phyloP scores from a whole-genome alignment of 805 yeast genomes.

The Teunomyces tritomae region DNA sequence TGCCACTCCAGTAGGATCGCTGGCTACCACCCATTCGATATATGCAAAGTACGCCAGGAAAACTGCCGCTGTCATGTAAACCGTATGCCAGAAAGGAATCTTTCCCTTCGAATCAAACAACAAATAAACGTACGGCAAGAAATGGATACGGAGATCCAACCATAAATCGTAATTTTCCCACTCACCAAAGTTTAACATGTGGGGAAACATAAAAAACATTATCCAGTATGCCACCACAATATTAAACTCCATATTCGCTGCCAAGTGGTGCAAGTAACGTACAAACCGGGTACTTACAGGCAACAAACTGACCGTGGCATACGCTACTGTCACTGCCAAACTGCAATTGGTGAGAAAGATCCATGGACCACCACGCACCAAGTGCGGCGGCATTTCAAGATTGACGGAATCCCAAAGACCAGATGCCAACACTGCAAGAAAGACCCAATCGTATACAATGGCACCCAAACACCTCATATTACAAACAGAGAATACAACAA shows the following conservation, averaged over 20 bases:
- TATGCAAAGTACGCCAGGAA: conserved; percentile 14
- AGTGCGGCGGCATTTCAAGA: conserved; percentile 17
- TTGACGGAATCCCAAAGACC: conserved; percentile 14
- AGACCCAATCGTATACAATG: background rate
- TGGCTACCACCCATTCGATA: conserved; percentile 12
- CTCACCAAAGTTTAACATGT: conserved; percentile 12
- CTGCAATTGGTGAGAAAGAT: conserved; percentile 26
- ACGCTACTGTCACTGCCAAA: conserved; percentile 9
- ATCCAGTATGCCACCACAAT: conserved; percentile 25
- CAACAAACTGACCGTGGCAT: conserved; percentile 4
- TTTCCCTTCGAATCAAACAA: conserved; percentile 5
- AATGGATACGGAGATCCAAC: conserved; percentile 23
- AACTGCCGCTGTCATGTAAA: conserved; percentile 1
- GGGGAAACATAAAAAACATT: conserved; percentile 15
- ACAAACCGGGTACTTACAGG: background rate
- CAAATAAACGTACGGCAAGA: conserved; percentile 23
- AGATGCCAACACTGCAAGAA: conserved; percentile 4
- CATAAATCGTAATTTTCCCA: conserved; percentile 14
- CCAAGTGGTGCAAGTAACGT: conserved; percentile 8
- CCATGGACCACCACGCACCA: conserved; percentile 19
- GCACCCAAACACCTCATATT: background rate
- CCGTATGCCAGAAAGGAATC: conserved; percentile 1
- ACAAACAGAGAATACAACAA: background rate
- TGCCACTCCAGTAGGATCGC: conserved; percentile 5
- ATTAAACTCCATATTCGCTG: conserved; percentile 20